Percentiles rank a stretch among this genome's conserved stretches.
phyloP scores from a whole-genome alignment of 2,329 filamentous ascomycete genomes.

The Pseudovirgaria hyperparasitica region DNA sequence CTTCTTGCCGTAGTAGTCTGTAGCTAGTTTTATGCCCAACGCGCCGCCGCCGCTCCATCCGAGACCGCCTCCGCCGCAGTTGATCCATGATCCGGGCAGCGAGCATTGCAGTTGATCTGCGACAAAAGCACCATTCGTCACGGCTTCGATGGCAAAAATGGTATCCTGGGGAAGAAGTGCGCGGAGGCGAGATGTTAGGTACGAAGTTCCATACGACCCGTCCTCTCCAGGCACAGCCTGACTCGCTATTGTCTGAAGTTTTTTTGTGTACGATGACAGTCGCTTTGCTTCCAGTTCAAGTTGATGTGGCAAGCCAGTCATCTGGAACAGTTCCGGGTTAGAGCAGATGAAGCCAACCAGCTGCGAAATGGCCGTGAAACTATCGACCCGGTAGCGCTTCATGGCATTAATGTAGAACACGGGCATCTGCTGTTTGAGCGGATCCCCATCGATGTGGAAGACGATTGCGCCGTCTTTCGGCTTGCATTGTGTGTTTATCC shows the following conservation, averaged over 20 bases:
- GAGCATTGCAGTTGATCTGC: constrained; percentile 58
- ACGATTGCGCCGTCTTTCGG: constrained; percentile 45
- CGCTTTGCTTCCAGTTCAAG: constrained; percentile 34
- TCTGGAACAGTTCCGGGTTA: constrained; percentile 28
- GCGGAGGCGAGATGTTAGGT: constrained; percentile 43
- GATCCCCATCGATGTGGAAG: constrained; percentile 54
- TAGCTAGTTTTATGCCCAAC: constrained; percentile 63
- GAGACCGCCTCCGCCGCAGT: constrained; percentile 68
- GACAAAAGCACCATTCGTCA: constrained; percentile 56
- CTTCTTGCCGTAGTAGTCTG: constrained; percentile 33
- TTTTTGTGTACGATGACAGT: constrained; percentile 43
- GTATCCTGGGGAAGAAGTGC: constrained; percentile 48
- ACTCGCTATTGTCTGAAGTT: constrained; percentile 47
- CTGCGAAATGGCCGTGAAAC: constrained; percentile 50
- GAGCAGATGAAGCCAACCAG: constrained; percentile 48
- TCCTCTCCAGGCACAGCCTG: constrained; percentile 46
- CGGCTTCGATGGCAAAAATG: constrained; percentile 66
- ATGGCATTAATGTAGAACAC: constrained; percentile 45
- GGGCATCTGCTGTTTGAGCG: constrained; percentile 50
- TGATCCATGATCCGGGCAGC: constrained; percentile 62
- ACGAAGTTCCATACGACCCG: constrained; percentile 49
- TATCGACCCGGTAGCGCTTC: constrained; percentile 38
- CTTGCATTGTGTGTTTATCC: constrained; percentile 68
- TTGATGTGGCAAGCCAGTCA: too few species aligned
- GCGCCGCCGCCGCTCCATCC: constrained; percentile 69